Evolutionary conservation across 108 stramenopile genomes (phyloP), one percentile per base, ranked within the genome.

Genomic region (Skeletonema menzelii): DNA sequence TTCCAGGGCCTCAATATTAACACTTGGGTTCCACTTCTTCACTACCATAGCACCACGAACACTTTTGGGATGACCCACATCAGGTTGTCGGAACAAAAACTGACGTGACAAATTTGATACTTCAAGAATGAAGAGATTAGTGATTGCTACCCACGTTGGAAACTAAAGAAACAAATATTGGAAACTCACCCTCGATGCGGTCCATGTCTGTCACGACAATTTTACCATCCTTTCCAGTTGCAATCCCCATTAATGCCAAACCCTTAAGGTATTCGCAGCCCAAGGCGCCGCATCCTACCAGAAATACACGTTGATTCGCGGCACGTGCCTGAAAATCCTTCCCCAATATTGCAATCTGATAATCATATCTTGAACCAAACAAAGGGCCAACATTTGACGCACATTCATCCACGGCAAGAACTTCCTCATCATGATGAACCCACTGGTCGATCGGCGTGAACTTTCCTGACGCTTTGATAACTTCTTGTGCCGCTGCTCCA

Each of bases 211-310:
- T 94, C 37, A 95, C 92, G 59, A 66, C 75, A 56, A 94, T 77
- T 69, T 79, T 71, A 27, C 87, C 90, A 28, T 85, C 76, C 24
- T 88, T 86, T 12, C 90, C 91, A 27, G 88, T 88, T 12, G 82
- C 90, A n/a, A 93, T 74, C 28, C 91, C 91, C 65, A 87, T 71
- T 15, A 94, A 71, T 19, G 93, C 91, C 69, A 94, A 88, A 8
- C 92, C 92, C 63, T 95, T 95, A 46, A 95, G 74, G 72, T 88
- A 93, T 75, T 95, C 95, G 72, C 95, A 95, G 35, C 95, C 95
- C 6, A 95, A 69, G 3, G 95, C 95, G 2, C 95, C 95, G 65
- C 89, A 91, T 13, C 95, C 95, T 13, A 95, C 95, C 73, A 95
- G 79, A 72, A 95, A 95, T 8, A 88, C 83, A 32, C 75, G 77